These are phyloP conservation scores for Nicotiana otophora DNA, from an alignment of 257 asterid species.

Conservation along the genomic window DNA sequence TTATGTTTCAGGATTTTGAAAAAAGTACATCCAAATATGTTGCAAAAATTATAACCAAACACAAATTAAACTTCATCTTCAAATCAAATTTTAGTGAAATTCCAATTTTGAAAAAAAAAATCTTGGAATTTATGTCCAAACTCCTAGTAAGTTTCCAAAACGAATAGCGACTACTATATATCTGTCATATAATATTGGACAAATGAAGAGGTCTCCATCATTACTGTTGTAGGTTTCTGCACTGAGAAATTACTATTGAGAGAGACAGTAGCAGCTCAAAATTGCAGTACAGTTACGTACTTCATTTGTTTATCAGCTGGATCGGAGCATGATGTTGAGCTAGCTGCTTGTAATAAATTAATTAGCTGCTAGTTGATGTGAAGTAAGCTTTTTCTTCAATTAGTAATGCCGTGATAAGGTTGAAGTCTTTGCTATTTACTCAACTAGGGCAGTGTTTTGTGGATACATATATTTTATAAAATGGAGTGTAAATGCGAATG, in stretches of 20 bases:
- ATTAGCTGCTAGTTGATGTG: not conserved
- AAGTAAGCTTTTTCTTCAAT: not conserved
- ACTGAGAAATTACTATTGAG: not conserved
- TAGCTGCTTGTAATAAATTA: not conserved
- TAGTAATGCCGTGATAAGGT: not conserved
- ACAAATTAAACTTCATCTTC: too few species aligned
- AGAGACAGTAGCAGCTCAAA: not conserved
- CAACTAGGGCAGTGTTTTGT: too few species aligned
- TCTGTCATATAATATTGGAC: not conserved
- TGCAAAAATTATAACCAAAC: too few species aligned
- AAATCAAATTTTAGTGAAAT: too few species aligned
- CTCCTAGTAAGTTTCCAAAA: not conserved
- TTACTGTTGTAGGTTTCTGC: not conserved
- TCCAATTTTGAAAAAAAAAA: too few species aligned
- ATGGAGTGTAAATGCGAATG: not conserved
- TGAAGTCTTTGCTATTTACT: not conserved
- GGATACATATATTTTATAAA: too few species aligned
- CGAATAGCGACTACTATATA: not conserved
- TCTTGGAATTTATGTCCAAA: too few species aligned
- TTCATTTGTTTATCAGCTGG: slow-evolving; percentile 3
- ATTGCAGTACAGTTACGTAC: not conserved
- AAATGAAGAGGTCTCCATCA: not conserved
- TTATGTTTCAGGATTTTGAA: too few species aligned
- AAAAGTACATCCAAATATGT: too few species aligned
- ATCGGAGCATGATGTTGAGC: not conserved